Evolutionary conservation across 345 rosid species (phyloP).

Genomic region (Iberis pinnata): DNA sequence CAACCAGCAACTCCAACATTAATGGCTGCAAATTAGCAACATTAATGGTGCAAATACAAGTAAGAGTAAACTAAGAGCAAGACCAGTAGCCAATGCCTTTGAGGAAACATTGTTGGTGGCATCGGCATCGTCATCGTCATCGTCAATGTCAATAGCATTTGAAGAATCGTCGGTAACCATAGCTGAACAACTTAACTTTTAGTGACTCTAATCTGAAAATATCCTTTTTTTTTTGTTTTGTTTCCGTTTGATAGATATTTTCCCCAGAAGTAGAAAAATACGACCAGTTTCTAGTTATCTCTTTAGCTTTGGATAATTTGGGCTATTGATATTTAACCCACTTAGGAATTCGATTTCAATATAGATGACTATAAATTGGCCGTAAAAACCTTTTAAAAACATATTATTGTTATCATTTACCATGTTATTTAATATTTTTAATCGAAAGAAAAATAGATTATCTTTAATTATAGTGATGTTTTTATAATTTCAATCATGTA

Average conservation of each 20-base stretch:
- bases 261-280: neutral
- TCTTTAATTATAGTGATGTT: no score
- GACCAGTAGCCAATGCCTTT: slow-evolving; percentile 36
- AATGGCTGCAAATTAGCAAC: slow-evolving; percentile 40
- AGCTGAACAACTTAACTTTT: neutral
- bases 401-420: no score
- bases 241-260: slow-evolving; percentile 13
- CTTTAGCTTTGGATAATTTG: neutral
- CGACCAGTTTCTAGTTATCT: neutral
- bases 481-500: no score
- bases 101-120: slow-evolving; percentile 29
- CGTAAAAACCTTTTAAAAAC: no score
- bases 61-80: slow-evolving; percentile 26
- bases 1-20: slow-evolving; percentile 93
- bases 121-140: slow-evolving; percentile 20
- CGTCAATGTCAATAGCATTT: slow-evolving; percentile 19
- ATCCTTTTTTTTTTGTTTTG: no score
- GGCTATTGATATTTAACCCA: no score
- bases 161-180: slow-evolving; percentile 48
- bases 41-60: no score
- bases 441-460: no score
- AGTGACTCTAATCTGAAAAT: slow-evolving; percentile 18
- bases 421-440: no score
- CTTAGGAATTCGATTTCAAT: no score
- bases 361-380: no score